Evolutionary conservation across 1,284 basidiomycete species (phyloP).

Genomic region (Apiotrichum siamense): DNA sequence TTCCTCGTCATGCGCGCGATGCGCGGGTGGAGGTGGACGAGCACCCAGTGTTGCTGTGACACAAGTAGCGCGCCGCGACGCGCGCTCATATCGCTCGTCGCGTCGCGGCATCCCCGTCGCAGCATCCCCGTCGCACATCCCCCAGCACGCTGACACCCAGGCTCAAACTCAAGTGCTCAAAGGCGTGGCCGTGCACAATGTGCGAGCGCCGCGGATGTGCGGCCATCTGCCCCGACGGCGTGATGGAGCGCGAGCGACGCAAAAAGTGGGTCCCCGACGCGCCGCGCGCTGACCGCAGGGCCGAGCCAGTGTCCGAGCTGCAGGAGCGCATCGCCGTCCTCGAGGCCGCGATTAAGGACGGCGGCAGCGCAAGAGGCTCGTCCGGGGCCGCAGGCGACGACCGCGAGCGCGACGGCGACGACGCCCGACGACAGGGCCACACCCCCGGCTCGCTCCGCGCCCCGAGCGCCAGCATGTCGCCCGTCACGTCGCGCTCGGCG

Average conservation of each 20-base stretch:
- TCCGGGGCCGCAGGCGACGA: background rate
- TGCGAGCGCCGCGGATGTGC: constrained; percentile 12
- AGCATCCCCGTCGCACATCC: background rate
- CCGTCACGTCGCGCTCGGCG: too few species aligned
- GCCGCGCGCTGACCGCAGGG: background rate
- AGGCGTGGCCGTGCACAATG: constrained; percentile 18
- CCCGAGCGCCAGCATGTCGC: too few species aligned
- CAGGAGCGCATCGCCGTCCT: constrained; percentile 2
- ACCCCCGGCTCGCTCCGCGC: background rate
- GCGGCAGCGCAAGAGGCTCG: background rate
- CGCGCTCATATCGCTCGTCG: background rate
- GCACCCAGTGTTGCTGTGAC: too few species aligned
- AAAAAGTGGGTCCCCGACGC: background rate
- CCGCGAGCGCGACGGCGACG: background rate
- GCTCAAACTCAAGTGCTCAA: constrained; percentile 19
- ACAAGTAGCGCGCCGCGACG: too few species aligned
- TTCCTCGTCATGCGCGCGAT: too few species aligned
- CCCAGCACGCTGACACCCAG: constrained; percentile 5
- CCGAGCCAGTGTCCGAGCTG: background rate
- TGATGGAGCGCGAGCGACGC: constrained; percentile 8
- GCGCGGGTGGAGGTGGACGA: background rate
- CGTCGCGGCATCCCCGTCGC: background rate
- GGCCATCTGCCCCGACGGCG: constrained; percentile 14
- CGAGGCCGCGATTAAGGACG: constrained; percentile 3
- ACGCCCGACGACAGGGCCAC: background rate